Conservation (phyloP, 2,329 filamentous ascomycete species). For the Trichophyton benhamiae region DNA sequence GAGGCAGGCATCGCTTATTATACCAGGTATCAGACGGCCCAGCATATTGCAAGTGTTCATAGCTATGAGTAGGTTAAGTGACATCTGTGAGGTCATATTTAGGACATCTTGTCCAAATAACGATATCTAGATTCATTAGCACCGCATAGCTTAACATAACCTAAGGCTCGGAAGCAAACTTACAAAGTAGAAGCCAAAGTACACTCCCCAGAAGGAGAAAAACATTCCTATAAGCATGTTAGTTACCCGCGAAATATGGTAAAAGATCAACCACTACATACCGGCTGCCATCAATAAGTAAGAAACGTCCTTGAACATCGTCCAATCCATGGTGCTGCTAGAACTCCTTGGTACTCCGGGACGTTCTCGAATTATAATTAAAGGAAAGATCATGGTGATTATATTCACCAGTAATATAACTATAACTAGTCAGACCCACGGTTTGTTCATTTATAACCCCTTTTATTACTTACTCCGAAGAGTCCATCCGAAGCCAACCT, state of each 20-base stretch:
- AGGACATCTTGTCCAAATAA: conserved; percentile 20
- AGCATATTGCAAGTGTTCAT: conserved; percentile 22
- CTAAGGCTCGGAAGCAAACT: neutral
- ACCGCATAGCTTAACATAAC: neutral
- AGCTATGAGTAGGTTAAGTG: conserved; percentile 22
- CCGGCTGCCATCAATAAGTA: conserved; percentile 18
- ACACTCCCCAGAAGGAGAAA: conserved; percentile 23
- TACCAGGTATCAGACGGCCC: conserved; percentile 21
- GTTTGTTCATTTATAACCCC: neutral
- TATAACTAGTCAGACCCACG: neutral
- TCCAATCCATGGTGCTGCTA: conserved; percentile 8
- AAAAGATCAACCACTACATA: neutral
- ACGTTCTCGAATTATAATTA: conserved; percentile 11
- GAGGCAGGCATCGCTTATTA: conserved; percentile 21
- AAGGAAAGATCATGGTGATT: conserved; percentile 13
- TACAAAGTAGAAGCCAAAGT: conserved; percentile 23
- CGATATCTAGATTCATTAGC: conserved; percentile 16
- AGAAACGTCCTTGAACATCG: conserved; percentile 12
- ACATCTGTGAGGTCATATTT: conserved; percentile 13
- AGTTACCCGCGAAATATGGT: neutral
- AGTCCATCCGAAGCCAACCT: conserved; percentile 22
- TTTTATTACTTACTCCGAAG: conserved; percentile 17
- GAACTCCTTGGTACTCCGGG: neutral
- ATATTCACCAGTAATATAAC: conserved; percentile 17
- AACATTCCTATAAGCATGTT: conserved; percentile 14